Base-by-base conservation (phyloP, 495 filamentous ascomycete species). In the Parathielavia hyrcaniae region DNA sequence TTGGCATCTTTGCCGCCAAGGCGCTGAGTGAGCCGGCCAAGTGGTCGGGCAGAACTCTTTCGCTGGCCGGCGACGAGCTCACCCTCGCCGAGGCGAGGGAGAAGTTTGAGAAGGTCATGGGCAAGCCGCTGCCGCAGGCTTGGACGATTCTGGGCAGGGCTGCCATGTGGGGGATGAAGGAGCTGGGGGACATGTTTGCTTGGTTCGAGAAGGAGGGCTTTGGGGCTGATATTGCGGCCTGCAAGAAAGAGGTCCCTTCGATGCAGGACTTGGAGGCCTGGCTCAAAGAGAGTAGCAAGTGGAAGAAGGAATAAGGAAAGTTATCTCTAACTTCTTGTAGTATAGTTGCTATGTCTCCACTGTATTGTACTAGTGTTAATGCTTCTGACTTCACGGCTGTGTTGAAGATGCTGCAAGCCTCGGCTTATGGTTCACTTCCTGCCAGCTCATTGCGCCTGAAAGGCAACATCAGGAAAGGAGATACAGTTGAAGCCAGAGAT, bases 201-300 rank as follows among this genome's bases (percentile, higher is more conserved):
- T 90, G 78, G 75, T 88, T 89, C 55, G 71, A 79, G 62, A 75
- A 79, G 44, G 73, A 79, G 47, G 86, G 85, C 1, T 89, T 79
- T 61, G 75, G 73, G 1, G 83, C 75, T 11, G 78, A 88, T 73
- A 79, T 90, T 36, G 53, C 54, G 52, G 77, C 68, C 48, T 59
- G 82, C 64, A 80, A 66, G 71, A 70, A 64, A 51, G 66, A 77
- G 55, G 61, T 86, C 63, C 79, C 79, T 13, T 69, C 64, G 0
- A 44, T 87, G 63, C 79, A 82, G 72, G 69, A 78, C 40, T 83
- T 88, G 66, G 79, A 75, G 62, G 69, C 64, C 8, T 88, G 84
- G 82, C 58, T 88, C 62, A 76, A 75, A 74, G 77, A 78, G 65
- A 77, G 81, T 43, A 87, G 83, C 49, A 53, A 59, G 56, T 67